Percentiles rank a stretch among this genome's conserved stretches.
Conservation (phyloP, 1,284 basidiomycete genomes). For the Xanthoconium separans region DNA sequence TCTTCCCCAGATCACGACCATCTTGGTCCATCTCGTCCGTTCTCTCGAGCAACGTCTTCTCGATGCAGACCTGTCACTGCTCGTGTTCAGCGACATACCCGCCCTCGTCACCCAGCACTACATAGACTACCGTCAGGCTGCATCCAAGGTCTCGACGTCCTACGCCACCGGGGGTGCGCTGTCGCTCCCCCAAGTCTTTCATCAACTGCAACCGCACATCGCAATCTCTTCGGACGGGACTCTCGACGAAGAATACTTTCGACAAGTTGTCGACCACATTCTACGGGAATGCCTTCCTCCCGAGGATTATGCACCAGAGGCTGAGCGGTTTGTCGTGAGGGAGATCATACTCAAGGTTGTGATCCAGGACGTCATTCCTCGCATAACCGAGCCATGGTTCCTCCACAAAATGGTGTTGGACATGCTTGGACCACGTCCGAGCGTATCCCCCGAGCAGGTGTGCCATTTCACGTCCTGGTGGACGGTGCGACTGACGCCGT, state of each 20-base stretch:
- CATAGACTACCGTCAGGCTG: slow-evolving; percentile 68
- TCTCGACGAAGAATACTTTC: slow-evolving; percentile 73
- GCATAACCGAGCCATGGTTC: slow-evolving; percentile 80
- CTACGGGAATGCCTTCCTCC: slow-evolving; percentile 64
- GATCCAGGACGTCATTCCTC: slow-evolving; percentile 62
- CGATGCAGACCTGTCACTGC: slow-evolving; percentile 52
- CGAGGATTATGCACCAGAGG: slow-evolving; percentile 73
- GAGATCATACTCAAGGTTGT: slow-evolving; percentile 77
- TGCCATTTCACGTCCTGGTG: slow-evolving; percentile 9
- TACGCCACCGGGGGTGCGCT: slow-evolving; percentile 66
- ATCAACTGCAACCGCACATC: slow-evolving; percentile 76
- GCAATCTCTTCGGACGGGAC: slow-evolving; percentile 62
- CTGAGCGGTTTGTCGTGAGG: slow-evolving; percentile 73
- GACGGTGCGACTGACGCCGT: slow-evolving; percentile 8
- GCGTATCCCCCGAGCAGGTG: slow-evolving; percentile 36
- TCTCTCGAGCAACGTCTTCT: slow-evolving; percentile 58
- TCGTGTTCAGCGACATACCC: slow-evolving; percentile 63
- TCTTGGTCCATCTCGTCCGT: slow-evolving; percentile 59
- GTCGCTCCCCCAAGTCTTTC: slow-evolving; percentile 65
- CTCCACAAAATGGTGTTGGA: slow-evolving; percentile 66
- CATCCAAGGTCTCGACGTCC: slow-evolving; percentile 57
- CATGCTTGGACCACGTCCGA: slow-evolving; percentile 46
- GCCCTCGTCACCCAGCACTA: slow-evolving; percentile 69
- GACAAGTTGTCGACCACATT: slow-evolving; percentile 71
- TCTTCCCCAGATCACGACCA: slow-evolving; percentile 63